Evolutionary conservation across 2,329 filamentous ascomycete species (phyloP), one percentile per base, ranked within the genome.

Genomic region (Colletotrichum sp.): DNA sequence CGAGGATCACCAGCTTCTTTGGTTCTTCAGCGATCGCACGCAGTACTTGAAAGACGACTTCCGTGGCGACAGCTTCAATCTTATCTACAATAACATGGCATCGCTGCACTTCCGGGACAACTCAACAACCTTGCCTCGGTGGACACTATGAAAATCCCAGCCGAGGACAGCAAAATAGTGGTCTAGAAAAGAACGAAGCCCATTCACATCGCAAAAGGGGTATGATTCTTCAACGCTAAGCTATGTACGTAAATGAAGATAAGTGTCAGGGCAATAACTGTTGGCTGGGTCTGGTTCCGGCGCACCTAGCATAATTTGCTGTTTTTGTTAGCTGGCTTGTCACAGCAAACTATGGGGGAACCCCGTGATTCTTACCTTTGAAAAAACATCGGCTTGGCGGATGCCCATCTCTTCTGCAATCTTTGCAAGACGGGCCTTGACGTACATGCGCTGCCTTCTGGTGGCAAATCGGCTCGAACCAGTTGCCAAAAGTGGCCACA

Each of bases 1-100:
- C 26, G 80, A 84, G 5, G 82, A 81, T 2, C 86, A 88, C 72
- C 83, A 90, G 80, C 80, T 95, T 75, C 83, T 90, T 79, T 85
- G 88, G 81, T 89, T 90, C 75, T 84, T 79, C 32, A 80, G 79
- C 10, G 79, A 80, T 32, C 74, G 64, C n/a, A 84, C 84, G 9
- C 79, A 76, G 21, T 64, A 82, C 6, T 48, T 86, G 65, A 77
- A 80, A 12, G 86, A 88, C 70, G 81, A 87, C 75, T 87, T 87
- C 65, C 81, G 86, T 13, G 78, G 78, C 18, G 78, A 80, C 21
- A 78, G 75, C 13, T 81, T 78, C 28, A 52, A 77, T 10, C 81
- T 76, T n/a, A 78, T 81, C 12, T 64, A 55, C 36, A 66, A 26
- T 12, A 80, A 81, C n/a, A 76, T 80, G 5, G 72, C 24, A 2